Evolutionary conservation across 345 rosid species (phyloP), one percentile per base, ranked within the genome.

Genomic region (Populus nigra): DNA sequence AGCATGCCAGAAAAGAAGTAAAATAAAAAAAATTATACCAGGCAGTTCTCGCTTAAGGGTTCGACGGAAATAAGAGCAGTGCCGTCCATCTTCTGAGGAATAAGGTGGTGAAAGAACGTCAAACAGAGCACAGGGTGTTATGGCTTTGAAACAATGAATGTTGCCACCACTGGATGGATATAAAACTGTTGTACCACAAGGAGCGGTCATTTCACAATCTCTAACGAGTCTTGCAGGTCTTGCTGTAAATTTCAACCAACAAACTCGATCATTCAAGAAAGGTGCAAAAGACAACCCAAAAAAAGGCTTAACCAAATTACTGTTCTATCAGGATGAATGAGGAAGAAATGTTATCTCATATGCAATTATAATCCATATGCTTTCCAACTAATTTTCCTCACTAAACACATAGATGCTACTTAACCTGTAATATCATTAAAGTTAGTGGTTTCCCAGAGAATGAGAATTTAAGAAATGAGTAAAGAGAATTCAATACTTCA

Each of bases 141-240:
- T 59, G 18, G 97, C 97, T 86, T 70, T 88, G 83, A 95, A 95
- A 83, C 91, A 87, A 82, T 91, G 98, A 50, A 95, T 88, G 84
- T 93, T 92, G 80, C 91, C 99, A 55, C 98, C 99, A 22, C 84
- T 89, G 59, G 69, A 88, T 9, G 97, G 98, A 84, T 91, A 91
- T 69, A 93, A 86, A 29, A 87, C 77, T 3, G 98, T 92, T 45
- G 89, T 77, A 12, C 89, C 89, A 78, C 81, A 83, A 29, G 93
- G 98, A 25, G 91, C 86, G 17, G 87, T 84, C 92, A 95, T 91
- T 74, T 89, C 92, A 4, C 77, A 69, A 78, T 95, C 91, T 84
- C 83, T 91, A 39, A 89, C 94, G 69, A 89, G 81, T 68, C 82
- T 95, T 16, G 92, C 96, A 11, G 97, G 89, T 88, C 96, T 90